Percentiles rank a stretch among this genome's conserved stretches.
phyloP scores from a whole-genome alignment of 116 monocot species.

The Iris pallida region DNA sequence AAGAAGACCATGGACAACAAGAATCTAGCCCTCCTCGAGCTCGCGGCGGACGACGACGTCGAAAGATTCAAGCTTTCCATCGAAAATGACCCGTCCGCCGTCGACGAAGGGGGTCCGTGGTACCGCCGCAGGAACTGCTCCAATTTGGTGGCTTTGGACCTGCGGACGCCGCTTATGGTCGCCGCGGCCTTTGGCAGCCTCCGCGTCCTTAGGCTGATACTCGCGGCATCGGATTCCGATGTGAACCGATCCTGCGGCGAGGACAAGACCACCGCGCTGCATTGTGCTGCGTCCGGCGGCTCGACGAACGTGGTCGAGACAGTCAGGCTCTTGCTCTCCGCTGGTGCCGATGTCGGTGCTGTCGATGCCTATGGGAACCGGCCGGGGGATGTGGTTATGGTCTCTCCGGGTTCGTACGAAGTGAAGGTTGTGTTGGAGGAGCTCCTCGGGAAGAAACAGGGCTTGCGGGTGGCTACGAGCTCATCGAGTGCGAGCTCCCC shows the following conservation, averaged over 20 bases:
- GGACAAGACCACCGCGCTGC: conserved; percentile 17
- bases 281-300: conserved; percentile 14
- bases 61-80: not conserved
- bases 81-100: conserved; percentile 6
- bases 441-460: conserved; percentile 14
- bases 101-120: conserved; percentile 14
- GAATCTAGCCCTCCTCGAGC: conserved; percentile 1
- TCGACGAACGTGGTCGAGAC: not conserved
- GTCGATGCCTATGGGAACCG: conserved; percentile 7
- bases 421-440: conserved; percentile 18
- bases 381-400: conserved; percentile 7
- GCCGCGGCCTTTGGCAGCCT: conserved; percentile 19
- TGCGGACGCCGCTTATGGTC: conserved; percentile 19
- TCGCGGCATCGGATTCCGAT: conserved; percentile 8
- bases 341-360: conserved; percentile 13
- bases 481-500: conserved; percentile 22
- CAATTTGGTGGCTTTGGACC: conserved; percentile 4
- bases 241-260: conserved; percentile 6
- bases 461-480: conserved; percentile 24
- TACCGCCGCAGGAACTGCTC: conserved; percentile 11
- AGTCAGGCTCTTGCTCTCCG: not conserved
- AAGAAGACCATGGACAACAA: no score
- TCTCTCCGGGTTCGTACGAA: conserved; percentile 1
- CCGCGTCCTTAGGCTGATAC: conserved; percentile 3
- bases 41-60: conserved; percentile 15